Base-by-base conservation (phyloP, 192 early-diverging fungal genomes). In the Backusella parvicylindrica region DNA sequence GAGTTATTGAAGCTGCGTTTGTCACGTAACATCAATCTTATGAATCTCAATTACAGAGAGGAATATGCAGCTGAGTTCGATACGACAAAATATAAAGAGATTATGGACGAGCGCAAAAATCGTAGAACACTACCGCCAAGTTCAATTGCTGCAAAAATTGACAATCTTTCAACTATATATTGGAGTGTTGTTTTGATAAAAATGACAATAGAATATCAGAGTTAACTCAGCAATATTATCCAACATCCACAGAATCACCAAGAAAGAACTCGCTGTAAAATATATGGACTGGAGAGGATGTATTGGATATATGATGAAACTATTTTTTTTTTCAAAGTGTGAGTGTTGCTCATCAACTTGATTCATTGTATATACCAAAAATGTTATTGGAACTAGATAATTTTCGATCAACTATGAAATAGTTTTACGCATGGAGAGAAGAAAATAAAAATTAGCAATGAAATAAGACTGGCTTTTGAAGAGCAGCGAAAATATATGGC, bases 41-140 rank as follows among this genome's bases (percentile, higher is more conserved):
- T 64, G 28, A 64, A 64, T 33, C 31, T 9, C 9, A 16, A 64
- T 30, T 31, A 33, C 64, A 64, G 64, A 64, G 64, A 64, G 64
- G 31, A 1, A 64, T 64, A 64, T 64, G 8, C 64, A 64, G 64
- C 64, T 31, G 28, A 64, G 9, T 64, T 64, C 31, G 4, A 64
- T 64, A 30, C 26, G 23, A 30, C 16, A 67, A 67, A 31, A 67
- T 67, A 67, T 35, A 36, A 36, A 37, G 18, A 67, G 65, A 67
- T 67, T 67, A 67, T 67, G 32, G 65, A 67, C 3, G 65, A 67
- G 36, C 36, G 18, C 35, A 26, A 67, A 67, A 67, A 67, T 36
- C 65, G 18, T 36, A 53, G 65, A 67, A 37, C 35, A 35, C 35
- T 67, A 35, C 65, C 36, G 36, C 65, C 65, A 35, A 67, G 65